Evolutionary conservation across 1,284 basidiomycete genomes (phyloP).

Genomic region (Vanrija sp.): DNA sequence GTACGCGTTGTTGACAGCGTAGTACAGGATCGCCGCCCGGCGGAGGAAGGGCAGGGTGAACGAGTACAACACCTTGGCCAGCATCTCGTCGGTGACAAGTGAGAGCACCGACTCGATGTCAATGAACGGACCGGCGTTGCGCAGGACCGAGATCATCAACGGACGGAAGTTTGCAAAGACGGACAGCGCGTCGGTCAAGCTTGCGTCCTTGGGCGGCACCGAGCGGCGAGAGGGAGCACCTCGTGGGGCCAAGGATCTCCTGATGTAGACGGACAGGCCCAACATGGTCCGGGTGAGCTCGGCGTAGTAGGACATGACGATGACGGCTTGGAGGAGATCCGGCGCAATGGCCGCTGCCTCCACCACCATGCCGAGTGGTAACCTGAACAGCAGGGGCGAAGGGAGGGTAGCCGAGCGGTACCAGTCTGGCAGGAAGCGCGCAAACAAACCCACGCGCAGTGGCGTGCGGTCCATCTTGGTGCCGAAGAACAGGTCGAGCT

Average conservation of each 20-base stretch:
- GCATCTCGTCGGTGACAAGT: conserved; percentile 41
- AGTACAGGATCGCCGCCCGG: conserved; percentile 78
- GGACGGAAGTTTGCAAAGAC: conserved; percentile 36
- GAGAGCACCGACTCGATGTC: conserved; percentile 37
- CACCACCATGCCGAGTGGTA: conserved; percentile 80
- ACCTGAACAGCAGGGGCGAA: conserved; percentile 75
- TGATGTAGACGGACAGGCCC: conserved; percentile 57
- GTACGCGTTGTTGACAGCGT: conserved; percentile 59
- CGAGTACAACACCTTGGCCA: conserved; percentile 81
- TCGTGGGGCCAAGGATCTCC: conserved; percentile 32
- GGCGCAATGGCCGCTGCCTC: conserved; percentile 85
- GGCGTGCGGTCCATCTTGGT: conserved; percentile 59
- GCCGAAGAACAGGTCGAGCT: conserved; percentile 46
- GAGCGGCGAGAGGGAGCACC: conserved; percentile 45
- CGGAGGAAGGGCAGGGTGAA: conserved; percentile 94
- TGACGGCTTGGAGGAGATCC: conserved; percentile 77
- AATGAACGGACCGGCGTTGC: conserved; percentile 40
- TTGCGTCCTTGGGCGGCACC: conserved; percentile 36
- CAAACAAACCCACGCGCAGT: conserved; percentile 76
- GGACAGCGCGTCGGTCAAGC: conserved; percentile 28
- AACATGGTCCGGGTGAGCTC: conserved; percentile 79
- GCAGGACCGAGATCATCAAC: conserved; percentile 48
- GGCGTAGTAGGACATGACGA: conserved; percentile 81
- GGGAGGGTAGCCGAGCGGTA: conserved; percentile 67
- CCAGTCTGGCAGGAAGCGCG: conserved; percentile 82